phyloP scores from a whole-genome alignment of 2,329 filamentous ascomycete genomes.

The Fusarium nelsonii region DNA sequence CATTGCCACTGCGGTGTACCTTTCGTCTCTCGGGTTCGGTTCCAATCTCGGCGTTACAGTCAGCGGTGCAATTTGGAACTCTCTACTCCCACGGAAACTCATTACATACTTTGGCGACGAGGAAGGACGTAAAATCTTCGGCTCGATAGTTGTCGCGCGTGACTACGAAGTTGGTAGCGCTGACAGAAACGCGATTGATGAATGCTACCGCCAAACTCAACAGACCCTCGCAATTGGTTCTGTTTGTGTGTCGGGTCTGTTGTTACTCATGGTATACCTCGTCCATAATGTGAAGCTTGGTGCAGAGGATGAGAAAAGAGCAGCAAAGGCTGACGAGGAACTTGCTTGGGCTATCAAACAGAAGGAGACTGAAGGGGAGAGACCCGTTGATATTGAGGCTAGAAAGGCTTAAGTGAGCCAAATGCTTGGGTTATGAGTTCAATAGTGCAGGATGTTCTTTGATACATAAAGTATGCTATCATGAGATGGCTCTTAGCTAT shows the following conservation, averaged over 20 bases:
- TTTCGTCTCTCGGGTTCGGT: slow-evolving; percentile 29
- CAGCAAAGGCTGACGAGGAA: slow-evolving; percentile 30
- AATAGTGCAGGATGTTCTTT: no score
- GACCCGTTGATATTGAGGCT: neutral
- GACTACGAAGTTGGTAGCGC: slow-evolving; percentile 15
- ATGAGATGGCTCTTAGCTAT: no score
- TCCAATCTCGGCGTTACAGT: slow-evolving; percentile 35
- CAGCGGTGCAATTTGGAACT: slow-evolving; percentile 40
- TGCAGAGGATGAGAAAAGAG: slow-evolving; percentile 31
- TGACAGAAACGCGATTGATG: slow-evolving; percentile 19
- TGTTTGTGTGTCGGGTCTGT: slow-evolving; percentile 17
- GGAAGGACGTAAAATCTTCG: slow-evolving; percentile 27
- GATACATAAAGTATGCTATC: no score
- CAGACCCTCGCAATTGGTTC: slow-evolving; percentile 36
- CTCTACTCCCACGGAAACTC: slow-evolving; percentile 25
- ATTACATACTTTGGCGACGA: slow-evolving; percentile 14
- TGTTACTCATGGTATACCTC: slow-evolving; percentile 15
- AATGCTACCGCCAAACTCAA: slow-evolving; percentile 31
- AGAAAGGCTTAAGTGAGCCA: no score
- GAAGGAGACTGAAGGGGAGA: neutral
- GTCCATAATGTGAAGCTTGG: slow-evolving; percentile 26
- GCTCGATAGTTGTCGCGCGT: slow-evolving; percentile 30
- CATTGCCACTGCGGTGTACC: slow-evolving; percentile 33
- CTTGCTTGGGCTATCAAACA: slow-evolving; percentile 37
- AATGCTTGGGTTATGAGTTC: no score